Conservation (phyloP, 768 basidiomycete genomes). For the Leccinellum albellum region DNA sequence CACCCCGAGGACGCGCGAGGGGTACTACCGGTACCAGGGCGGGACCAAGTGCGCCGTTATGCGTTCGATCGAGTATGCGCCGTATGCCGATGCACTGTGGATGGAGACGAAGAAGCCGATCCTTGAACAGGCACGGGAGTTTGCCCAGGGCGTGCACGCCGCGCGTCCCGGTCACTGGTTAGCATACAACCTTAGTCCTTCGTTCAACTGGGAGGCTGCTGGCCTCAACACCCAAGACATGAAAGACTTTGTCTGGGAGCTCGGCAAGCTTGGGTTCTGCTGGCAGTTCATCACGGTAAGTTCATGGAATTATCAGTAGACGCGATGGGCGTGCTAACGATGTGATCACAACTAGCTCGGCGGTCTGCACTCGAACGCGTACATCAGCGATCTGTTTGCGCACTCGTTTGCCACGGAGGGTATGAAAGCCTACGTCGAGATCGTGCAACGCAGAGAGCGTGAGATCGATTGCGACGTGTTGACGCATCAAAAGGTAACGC, state of each 20-base stretch:
- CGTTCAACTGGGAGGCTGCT: conserved; percentile 93
- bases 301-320: not conserved
- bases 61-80: conserved; percentile 89
- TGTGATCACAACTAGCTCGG: conserved; percentile 59
- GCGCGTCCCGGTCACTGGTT: conserved; percentile 90
- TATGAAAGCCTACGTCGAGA: conserved; percentile 98
- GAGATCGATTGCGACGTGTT: conserved; percentile 94
- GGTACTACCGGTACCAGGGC: conserved; percentile 96
- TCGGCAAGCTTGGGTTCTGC: conserved; percentile 93
- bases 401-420: conserved; percentile 85
- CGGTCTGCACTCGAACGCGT: conserved; percentile 95
- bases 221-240: conserved; percentile 83
- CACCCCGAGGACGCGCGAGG: conserved; percentile 88
- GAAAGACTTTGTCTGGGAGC: conserved; percentile 86
- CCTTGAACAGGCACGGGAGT: conserved; percentile 85
- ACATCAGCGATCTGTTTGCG: conserved; percentile 93
- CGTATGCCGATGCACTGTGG: conserved; percentile 89
- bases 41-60: conserved; percentile 93
- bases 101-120: conserved; percentile 98
- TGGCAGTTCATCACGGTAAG: conserved; percentile 99
- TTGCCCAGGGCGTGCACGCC: conserved; percentile 82
- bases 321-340: conserved; percentile 1
- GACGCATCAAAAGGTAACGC: conserved; percentile 87
- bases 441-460: conserved; percentile 88
- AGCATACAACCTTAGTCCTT: conserved; percentile 92